phyloP scores from a whole-genome alignment of 2,329 filamentous ascomycete species.

The Arthrinium phaeospermum region DNA sequence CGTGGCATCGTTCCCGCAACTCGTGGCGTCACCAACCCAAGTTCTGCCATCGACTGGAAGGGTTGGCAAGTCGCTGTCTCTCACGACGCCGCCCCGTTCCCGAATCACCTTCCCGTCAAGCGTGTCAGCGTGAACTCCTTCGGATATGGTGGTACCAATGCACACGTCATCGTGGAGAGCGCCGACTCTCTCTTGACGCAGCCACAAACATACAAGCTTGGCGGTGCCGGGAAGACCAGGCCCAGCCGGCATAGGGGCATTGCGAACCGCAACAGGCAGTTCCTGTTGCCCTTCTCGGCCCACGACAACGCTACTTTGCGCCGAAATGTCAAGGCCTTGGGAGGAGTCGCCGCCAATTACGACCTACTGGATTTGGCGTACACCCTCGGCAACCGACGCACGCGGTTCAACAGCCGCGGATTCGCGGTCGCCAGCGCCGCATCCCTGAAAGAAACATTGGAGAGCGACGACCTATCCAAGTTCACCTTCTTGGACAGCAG shows the following conservation, averaged over 20 bases:
- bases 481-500: neutral
- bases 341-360: conserved; percentile 23
- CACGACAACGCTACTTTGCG: conserved; percentile 30
- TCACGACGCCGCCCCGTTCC: neutral
- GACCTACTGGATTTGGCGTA: conserved; percentile 30
- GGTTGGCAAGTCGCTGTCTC: neutral
- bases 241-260: too few relatives aligned
- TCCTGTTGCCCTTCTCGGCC: conserved; percentile 31
- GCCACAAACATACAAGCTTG: conserved; percentile 11
- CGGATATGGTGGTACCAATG: conserved; percentile 25
- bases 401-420: conserved; percentile 10
- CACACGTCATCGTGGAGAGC: conserved; percentile 24
- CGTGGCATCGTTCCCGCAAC: neutral
- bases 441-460: neutral
- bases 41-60: neutral
- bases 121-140: conserved; percentile 19
- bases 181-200: conserved; percentile 5
- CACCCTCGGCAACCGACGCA: conserved; percentile 29
- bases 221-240: neutral
- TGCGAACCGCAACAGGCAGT: conserved; percentile 17
- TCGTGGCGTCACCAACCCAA: neutral
- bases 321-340: conserved; percentile 23
- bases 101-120: neutral
- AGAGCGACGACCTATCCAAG: neutral
- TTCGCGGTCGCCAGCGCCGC: conserved; percentile 19